A percentile compares a stretch with the other conserved stretches of the same genome.
phyloP scores from a whole-genome alignment of 2,329 filamentous ascomycete genomes.

The Daldinia eschscholtzii region DNA sequence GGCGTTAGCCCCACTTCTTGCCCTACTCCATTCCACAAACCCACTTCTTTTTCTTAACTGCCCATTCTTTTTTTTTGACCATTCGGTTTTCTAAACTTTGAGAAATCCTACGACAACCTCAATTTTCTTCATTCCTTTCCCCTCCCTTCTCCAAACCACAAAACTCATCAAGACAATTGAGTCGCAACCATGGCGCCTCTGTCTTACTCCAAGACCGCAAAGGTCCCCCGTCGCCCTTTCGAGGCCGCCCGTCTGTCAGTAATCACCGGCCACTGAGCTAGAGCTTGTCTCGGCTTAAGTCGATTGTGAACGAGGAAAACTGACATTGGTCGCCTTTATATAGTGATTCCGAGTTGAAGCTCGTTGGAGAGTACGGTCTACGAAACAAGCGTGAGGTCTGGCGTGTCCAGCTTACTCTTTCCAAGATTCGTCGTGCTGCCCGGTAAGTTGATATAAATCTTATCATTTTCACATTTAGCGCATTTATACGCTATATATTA shows the following conservation, averaged over 20 bases:
- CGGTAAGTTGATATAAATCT: slow-evolving; percentile 75
- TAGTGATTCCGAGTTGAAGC: slow-evolving; percentile 99
- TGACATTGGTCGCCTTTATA: slow-evolving; percentile 66
- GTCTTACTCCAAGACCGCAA: slow-evolving; percentile 99
- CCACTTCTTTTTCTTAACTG: slow-evolving; percentile 32
- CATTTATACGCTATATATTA: background rate
- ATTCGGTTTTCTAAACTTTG: slow-evolving; percentile 36
- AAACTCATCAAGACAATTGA: slow-evolving; percentile 54
- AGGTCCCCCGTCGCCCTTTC: slow-evolving; percentile 97
- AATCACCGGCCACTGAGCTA: slow-evolving; percentile 93
- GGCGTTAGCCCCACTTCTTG: slow-evolving; percentile 43
- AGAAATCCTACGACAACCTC: slow-evolving; percentile 43
- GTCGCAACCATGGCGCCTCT: slow-evolving; percentile 62
- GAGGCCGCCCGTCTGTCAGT: slow-evolving; percentile 99
- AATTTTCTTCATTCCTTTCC: slow-evolving; percentile 39
- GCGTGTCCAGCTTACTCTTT: slow-evolving; percentile 99
- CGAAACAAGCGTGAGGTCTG: slow-evolving; percentile 99
- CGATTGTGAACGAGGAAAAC: slow-evolving; percentile 77
- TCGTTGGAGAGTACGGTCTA: slow-evolving; percentile 99
- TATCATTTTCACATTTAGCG: background rate
- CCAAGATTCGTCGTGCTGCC: slow-evolving; percentile 99
- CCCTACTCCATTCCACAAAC: slow-evolving; percentile 52
- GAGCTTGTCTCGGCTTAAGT: slow-evolving; percentile 98
- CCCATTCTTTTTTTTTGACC: slow-evolving; percentile 34
- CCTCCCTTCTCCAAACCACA: slow-evolving; percentile 16